Percentiles rank a stretch among this genome's conserved stretches.
Conservation (phyloP, 1,284 basidiomycete genomes). For the Fomitopsis pinicola region DNA sequence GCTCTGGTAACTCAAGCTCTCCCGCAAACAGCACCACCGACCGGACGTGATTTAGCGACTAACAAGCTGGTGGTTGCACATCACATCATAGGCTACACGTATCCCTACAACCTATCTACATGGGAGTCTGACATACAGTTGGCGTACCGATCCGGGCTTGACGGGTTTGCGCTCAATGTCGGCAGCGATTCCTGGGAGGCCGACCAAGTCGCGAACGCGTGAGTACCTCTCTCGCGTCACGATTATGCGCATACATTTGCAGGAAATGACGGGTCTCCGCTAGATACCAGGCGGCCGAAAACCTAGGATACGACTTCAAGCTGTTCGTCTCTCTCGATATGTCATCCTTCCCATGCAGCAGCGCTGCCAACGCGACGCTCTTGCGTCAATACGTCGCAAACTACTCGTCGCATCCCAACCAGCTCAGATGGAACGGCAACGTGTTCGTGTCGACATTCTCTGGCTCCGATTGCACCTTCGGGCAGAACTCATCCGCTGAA, state of each 20-base stretch:
- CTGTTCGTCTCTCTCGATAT: slow-evolving; percentile 60
- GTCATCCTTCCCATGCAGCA: slow-evolving; percentile 39
- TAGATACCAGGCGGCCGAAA: slow-evolving; percentile 5
- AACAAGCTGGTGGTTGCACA: slow-evolving; percentile 17
- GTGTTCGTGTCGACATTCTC: slow-evolving; percentile 51
- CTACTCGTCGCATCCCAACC: slow-evolving; percentile 38
- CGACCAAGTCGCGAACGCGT: slow-evolving; percentile 43
- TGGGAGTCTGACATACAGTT: slow-evolving; percentile 38
- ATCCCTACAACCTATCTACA: slow-evolving; percentile 29
- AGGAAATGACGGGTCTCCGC: not conserved
- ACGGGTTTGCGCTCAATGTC: slow-evolving; percentile 41
- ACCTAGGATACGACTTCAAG: slow-evolving; percentile 35
- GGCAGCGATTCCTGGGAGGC: slow-evolving; percentile 48
- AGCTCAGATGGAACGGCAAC: slow-evolving; percentile 37
- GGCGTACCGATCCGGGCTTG: slow-evolving; percentile 35
- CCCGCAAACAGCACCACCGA: too few species aligned
- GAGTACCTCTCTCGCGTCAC: slow-evolving; percentile 17
- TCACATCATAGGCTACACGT: slow-evolving; percentile 38
- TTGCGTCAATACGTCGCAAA: slow-evolving; percentile 38
- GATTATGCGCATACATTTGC: not conserved
- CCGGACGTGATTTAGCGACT: not conserved
- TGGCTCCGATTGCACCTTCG: slow-evolving; percentile 41
- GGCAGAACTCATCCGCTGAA: slow-evolving; percentile 41
- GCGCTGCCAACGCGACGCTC: slow-evolving; percentile 24
- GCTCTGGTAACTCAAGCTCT: too few species aligned